phyloP scores from a whole-genome alignment of 768 basidiomycete species.

The Trametes meyenii region DNA sequence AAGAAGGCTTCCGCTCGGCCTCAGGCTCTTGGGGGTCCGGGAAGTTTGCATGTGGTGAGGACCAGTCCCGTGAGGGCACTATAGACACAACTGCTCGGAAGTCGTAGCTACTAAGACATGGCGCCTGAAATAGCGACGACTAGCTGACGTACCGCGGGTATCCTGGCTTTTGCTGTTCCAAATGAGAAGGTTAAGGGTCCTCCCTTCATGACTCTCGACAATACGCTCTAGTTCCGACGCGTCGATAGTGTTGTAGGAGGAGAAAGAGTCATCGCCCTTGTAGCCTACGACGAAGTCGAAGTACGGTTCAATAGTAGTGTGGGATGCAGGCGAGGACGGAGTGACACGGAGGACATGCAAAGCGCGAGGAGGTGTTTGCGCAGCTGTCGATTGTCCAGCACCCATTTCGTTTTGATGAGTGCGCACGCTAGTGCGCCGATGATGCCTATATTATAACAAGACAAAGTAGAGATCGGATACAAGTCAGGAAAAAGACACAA shows the following conservation, averaged over 20 bases:
- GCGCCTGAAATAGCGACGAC: not conserved
- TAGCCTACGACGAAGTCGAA: constrained; percentile 97
- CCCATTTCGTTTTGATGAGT: constrained; percentile 52
- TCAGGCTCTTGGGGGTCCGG: constrained; percentile 44
- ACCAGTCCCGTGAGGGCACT: constrained; percentile 84
- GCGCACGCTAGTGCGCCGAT: not conserved
- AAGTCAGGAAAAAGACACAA: not conserved
- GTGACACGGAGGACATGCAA: constrained; percentile 91
- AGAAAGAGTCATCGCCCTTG: constrained; percentile 56
- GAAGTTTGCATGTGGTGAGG: constrained; percentile 40
- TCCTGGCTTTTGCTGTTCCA: constrained; percentile 82
- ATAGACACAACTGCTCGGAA: constrained; percentile 71
- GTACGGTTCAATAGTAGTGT: constrained; percentile 85
- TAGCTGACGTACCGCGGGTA: constrained; percentile 58
- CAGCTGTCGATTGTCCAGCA: constrained; percentile 67
- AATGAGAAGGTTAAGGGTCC: constrained; percentile 67
- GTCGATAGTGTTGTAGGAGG: constrained; percentile 58
- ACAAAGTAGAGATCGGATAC: not conserved
- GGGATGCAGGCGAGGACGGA: constrained; percentile 84
- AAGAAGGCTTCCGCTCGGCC: constrained; percentile 68
- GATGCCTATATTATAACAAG: not conserved
- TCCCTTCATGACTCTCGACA: constrained; percentile 80
- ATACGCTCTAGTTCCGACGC: constrained; percentile 74
- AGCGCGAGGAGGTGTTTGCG: constrained; percentile 59
- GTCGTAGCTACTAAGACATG: not conserved